Conservation (phyloP, 768 basidiomycete genomes). For the Suillus subalutaceus region DNA sequence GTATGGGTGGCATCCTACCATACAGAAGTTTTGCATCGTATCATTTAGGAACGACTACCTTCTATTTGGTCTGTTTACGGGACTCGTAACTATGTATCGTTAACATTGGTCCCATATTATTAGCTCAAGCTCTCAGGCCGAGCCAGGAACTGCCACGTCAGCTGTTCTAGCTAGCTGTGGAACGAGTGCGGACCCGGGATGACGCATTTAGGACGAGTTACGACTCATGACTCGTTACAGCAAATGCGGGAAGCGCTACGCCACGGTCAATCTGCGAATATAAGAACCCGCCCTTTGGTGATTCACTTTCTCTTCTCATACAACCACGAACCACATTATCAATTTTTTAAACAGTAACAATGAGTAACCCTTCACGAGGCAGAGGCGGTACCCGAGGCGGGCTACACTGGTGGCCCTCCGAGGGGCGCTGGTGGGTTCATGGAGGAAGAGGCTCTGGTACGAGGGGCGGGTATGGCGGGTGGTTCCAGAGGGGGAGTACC, state of each 20-base stretch:
- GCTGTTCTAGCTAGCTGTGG: neutral
- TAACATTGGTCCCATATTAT: neutral
- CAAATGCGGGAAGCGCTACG: conserved; percentile 1
- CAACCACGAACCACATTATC: neutral
- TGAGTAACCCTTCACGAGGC: conserved; percentile 12
- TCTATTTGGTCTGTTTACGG: neutral
- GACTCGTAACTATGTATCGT: neutral
- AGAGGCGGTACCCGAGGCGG: conserved; percentile 18
- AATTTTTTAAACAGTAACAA: neutral
- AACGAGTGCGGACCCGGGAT: neutral
- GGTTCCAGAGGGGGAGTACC: conserved; percentile 29
- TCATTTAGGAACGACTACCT: neutral
- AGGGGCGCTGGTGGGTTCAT: conserved; percentile 16
- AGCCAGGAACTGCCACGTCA: neutral
- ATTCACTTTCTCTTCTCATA: neutral
- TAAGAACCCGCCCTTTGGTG: neutral
- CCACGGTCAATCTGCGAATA: neutral
- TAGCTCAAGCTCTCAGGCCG: neutral
- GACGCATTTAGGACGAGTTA: neutral
- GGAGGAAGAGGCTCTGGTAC: conserved; percentile 17
- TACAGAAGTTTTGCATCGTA: neutral
- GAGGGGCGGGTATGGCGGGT: conserved; percentile 30
- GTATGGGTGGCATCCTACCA: too few species aligned
- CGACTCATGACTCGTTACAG: neutral
- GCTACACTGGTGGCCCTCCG: conserved; percentile 1